Base-by-base conservation (phyloP, 192 early-diverging fungal species). In the Gaertneriomyces semiglobifer region DNA sequence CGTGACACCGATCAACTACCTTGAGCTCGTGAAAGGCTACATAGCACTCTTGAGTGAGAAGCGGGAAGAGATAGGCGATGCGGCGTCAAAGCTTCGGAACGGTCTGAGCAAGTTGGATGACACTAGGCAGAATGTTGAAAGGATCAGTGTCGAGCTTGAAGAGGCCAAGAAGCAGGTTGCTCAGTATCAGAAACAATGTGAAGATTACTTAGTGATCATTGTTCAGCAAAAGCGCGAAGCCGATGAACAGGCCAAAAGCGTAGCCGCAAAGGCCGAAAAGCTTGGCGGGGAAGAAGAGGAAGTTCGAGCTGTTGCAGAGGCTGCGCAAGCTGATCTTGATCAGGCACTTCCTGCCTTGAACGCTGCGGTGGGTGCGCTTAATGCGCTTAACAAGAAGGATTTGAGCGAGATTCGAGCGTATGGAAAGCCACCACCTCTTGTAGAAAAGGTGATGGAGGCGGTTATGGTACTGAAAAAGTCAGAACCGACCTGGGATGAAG, bases 191-290 rank as follows among this genome's bases (percentile, higher is more conserved):
- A 86, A 86, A 64, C 83, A 86, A 60, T 86, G 84, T 64, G 84
- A 86, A 64, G 84, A 86, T 48, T 86, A 84, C 54, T 70, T 86
- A 39, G 84, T 86, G 6, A 71, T 86, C 20, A 86, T 86, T 75
- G 84, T 86, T 19, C 84, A 86, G 69, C 84, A 86, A 58, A 86
- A 84, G 68, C 66, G 84, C 5, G 84, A 86, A 55, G 84, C 84
- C 6, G 84, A 86, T 65, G 84, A 86, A 63, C 79, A 81, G 59
- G 84, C 84, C 14, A 86, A 86, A 51, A 66, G 77, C 44, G 84
- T 86, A 4, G 58, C 77, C 7, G 79, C 80, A 44, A 86, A 83
- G 65, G 77, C 84, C 11, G 84, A 86, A 58, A 82, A 85, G 54
- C 66, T 84, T 41, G 78, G 77, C n/a, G 80, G 62, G 14, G 84